These are phyloP conservation scores for Salmacisia buchloeana DNA, from an alignment of 1,284 basidiomycete species.

Conservation along the genomic window DNA sequence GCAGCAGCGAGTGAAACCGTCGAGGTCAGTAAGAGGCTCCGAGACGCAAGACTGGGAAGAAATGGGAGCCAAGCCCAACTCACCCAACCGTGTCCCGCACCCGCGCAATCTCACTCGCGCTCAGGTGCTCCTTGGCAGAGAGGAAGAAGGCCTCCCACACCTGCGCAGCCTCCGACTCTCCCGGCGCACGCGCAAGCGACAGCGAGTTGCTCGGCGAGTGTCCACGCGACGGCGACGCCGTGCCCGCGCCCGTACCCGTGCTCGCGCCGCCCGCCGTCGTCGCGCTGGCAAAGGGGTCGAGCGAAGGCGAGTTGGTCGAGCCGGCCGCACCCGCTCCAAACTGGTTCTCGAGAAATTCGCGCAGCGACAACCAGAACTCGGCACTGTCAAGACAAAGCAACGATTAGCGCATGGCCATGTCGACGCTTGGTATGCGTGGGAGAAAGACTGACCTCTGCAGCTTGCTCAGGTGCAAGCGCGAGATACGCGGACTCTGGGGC, in stretches of 20 bases:
- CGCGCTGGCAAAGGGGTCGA: conserved; percentile 8
- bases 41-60: not conserved
- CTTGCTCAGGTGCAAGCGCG: conserved; percentile 34
- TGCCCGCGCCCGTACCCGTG: no score
- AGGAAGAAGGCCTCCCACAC: conserved; percentile 49
- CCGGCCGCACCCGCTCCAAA: conserved; percentile 28
- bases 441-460: conserved; percentile 25
- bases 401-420: not conserved
- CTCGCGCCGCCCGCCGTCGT: not conserved
- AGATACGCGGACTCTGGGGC: conserved; percentile 32
- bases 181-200: conserved; percentile 18
- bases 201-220: conserved; percentile 4
- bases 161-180: conserved; percentile 41
- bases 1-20: not conserved
- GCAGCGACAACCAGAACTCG: conserved; percentile 43
- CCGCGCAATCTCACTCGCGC: conserved; percentile 10
- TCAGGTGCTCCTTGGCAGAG: conserved; percentile 41
- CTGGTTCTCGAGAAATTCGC: conserved; percentile 35
- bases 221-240: conserved; percentile 1
- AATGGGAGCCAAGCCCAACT: not conserved
- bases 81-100: conserved; percentile 7
- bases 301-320: conserved; percentile 16
- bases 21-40: not conserved
- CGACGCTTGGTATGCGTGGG: no score
- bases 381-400: conserved; percentile 8